Base-by-base conservation (phyloP, 495 filamentous ascomycete species). In the Aspergillus olivimuriae region DNA sequence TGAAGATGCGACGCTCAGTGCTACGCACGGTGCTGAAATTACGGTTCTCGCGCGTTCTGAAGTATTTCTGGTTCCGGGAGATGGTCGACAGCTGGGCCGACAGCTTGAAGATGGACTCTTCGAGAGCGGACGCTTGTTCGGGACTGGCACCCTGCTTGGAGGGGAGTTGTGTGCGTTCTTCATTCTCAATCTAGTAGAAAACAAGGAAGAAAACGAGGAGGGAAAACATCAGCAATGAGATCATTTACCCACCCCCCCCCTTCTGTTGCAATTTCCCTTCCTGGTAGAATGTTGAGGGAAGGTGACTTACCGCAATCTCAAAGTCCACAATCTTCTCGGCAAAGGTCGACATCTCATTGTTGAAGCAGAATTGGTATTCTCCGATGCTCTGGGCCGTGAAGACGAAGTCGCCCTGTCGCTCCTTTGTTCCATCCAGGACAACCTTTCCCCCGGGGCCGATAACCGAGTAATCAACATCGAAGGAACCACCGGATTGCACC, bases 291-390 rank as follows among this genome's bases (percentile, higher is more conserved):
- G n/a, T n/a, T n/a, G n/a, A n/a, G n/a, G n/a, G n/a, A n/a, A n/a
- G n/a, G n/a, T n/a, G n/a, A 41, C 85, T 48, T 71, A 96, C 92
- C 52, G 92, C 77, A 61, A 99, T 95, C 70, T 99, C 94, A 58
- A 99, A 97, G 61, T 99, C 92, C 41, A 99, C 90, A 68, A 91
- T 82, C 68, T 99, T 99, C 71, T 99, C 94, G 17, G 91, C 82
- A 56, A 92, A 95, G 2, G 91, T 97, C 53, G 86, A 92, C 86
- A 97, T 95, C 56, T 94, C 87, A 56, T 97, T 99, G 69, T 92
- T 83, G 72, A 99, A 97, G 77, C 94, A 99, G 67, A 97, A 96
- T 43, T 79, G 78, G 68, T 97, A 97, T 56, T 97, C 92, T 36
- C 94, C 94, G n/a, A 80, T 49, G 35, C 94, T 86, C 52, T 86